phyloP scores from a whole-genome alignment of 2,329 filamentous ascomycete genomes.

The Cryphonectria parasitica region DNA sequence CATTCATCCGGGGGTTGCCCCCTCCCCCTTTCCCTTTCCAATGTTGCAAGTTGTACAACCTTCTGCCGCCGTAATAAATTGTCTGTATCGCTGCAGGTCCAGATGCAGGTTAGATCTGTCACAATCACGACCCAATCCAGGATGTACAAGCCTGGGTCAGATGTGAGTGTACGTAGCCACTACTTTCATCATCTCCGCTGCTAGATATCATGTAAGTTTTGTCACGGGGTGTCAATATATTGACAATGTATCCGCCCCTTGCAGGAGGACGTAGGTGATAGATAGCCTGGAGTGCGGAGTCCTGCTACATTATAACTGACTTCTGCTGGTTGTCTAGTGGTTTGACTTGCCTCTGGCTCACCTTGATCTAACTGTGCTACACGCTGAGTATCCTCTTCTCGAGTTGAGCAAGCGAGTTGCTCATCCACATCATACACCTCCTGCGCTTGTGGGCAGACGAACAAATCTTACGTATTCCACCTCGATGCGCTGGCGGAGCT shows the following conservation, averaged over 20 bases:
- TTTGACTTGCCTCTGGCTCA: no score
- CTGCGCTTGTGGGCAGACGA: background rate
- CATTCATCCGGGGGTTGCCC: background rate
- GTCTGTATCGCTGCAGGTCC: background rate
- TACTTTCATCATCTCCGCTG: background rate
- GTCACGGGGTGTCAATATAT: background rate
- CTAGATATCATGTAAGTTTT: background rate
- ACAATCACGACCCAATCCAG: background rate
- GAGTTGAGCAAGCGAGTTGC: background rate
- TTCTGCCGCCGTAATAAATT: background rate
- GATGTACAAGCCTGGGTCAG: background rate
- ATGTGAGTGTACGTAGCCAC: background rate
- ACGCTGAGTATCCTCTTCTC: background rate
- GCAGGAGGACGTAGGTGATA: slow-evolving; percentile 4
- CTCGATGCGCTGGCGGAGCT: background rate
- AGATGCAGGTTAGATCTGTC: background rate
- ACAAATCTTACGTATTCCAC: background rate
- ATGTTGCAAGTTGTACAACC: background rate
- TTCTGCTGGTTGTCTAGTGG: background rate
- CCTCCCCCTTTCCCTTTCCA: no score
- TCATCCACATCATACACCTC: no score
- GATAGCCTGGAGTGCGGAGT: background rate
- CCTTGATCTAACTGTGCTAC: no score
- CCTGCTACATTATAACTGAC: background rate
- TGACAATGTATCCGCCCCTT: background rate